A percentile compares a stretch with the other conserved stretches of the same genome.
These are phyloP conservation scores for Clarireedia hainanense DNA, from an alignment of 2,329 filamentous ascomycete species.

Conservation along the genomic window DNA sequence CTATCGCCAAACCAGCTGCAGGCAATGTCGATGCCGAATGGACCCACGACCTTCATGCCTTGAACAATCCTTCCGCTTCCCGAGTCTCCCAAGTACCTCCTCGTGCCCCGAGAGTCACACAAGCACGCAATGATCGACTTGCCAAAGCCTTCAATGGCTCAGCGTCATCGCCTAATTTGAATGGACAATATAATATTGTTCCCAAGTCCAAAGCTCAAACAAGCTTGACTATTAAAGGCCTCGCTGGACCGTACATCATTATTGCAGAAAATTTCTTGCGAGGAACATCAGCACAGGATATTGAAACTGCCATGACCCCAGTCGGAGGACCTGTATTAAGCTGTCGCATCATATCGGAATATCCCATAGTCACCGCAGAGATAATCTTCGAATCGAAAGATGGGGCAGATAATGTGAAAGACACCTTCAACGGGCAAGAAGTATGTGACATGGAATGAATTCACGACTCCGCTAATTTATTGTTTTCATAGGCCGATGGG, in stretches of 20 bases:
- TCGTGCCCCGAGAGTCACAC: conserved; percentile 24
- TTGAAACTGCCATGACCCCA: conserved; percentile 72
- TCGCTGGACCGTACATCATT: conserved; percentile 63
- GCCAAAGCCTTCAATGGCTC: conserved; percentile 22
- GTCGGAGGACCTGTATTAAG: conserved; percentile 61
- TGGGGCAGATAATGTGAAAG: conserved; percentile 66
- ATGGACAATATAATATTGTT: conserved; percentile 29
- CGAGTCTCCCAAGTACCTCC: conserved; percentile 33
- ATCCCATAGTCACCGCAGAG: conserved; percentile 69
- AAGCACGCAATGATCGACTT: conserved; percentile 24
- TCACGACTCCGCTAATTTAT: not conserved
- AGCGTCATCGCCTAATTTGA: conserved; percentile 27
- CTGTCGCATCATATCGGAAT: conserved; percentile 59
- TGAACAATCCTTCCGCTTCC: conserved; percentile 35
- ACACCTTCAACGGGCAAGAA: conserved; percentile 71
- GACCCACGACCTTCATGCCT: conserved; percentile 61
- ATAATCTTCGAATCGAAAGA: conserved; percentile 65
- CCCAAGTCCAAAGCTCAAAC: conserved; percentile 29
- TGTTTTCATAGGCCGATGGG: conserved; percentile 55
- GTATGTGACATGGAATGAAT: conserved; percentile 37
- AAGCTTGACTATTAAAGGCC: conserved; percentile 65
- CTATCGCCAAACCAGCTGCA: conserved; percentile 28
- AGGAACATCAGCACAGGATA: conserved; percentile 74
- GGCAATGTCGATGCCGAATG: conserved; percentile 60
- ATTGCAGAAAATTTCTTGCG: conserved; percentile 76